phyloP scores from a whole-genome alignment of 2,329 filamentous ascomycete genomes.

The Penicillium freii region DNA sequence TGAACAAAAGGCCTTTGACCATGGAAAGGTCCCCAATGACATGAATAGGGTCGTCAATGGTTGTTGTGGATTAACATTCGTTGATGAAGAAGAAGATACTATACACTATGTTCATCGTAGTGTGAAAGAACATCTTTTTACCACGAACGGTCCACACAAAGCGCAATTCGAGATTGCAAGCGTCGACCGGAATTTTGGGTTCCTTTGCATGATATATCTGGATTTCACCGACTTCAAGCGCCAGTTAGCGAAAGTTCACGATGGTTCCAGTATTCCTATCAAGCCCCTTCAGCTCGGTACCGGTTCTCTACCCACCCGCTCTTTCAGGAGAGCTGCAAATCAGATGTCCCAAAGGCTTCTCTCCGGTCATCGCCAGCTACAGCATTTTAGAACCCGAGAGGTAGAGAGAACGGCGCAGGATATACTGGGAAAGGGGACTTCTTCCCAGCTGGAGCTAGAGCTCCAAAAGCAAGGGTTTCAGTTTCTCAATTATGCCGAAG shows the following conservation, averaged over 20 bases:
- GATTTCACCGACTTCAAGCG: conserved; percentile 14
- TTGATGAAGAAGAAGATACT: conserved; percentile 20
- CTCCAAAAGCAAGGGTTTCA: not conserved
- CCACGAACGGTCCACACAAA: not conserved
- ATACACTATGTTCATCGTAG: conserved; percentile 13
- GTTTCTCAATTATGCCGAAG: not conserved
- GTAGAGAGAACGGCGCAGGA: not conserved
- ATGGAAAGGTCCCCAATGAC: conserved; percentile 12
- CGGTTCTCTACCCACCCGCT: not conserved
- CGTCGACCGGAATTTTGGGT: conserved; percentile 2
- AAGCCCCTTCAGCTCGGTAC: not conserved
- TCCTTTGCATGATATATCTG: conserved; percentile 14
- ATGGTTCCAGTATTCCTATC: not conserved
- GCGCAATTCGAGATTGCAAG: not conserved
- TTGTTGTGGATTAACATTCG: conserved; percentile 15
- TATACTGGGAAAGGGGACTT: not conserved
- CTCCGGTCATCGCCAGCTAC: not conserved
- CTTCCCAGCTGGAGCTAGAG: not conserved
- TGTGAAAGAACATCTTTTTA: conserved; percentile 11
- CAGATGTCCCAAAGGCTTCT: not conserved
- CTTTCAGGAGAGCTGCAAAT: not conserved
- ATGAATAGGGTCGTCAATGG: conserved; percentile 12
- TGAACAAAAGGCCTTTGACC: not conserved
- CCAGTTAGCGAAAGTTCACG: not conserved
- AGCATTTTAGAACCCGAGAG: not conserved